Conservation (phyloP, 345 rosid genomes). For the Orychophragmus violaceus region DNA sequence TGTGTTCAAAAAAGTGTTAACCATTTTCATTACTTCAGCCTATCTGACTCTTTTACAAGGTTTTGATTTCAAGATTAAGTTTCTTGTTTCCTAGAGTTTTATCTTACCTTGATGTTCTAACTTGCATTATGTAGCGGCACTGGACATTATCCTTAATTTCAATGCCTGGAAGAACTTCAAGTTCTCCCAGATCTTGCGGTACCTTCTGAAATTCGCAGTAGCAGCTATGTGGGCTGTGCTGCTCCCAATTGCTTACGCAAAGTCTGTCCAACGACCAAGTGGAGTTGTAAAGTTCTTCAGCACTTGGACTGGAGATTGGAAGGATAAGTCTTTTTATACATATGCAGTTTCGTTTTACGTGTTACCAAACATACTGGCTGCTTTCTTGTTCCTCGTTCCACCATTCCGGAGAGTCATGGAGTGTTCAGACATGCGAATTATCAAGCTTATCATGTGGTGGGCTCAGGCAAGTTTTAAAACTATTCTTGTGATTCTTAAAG, state of each 20-base stretch:
- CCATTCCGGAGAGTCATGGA: constrained; percentile 71
- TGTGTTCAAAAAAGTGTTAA: constrained; percentile 62
- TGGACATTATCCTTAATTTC: constrained; percentile 79
- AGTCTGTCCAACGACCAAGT: constrained; percentile 64
- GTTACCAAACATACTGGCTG: constrained; percentile 66
- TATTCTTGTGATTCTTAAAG: background rate
- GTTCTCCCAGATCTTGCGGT: constrained; percentile 65
- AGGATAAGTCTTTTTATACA: constrained; percentile 52
- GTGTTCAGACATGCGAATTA: constrained; percentile 58
- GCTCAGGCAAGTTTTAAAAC: constrained; percentile 67
- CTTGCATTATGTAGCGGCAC: constrained; percentile 43
- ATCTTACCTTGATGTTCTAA: constrained; percentile 12
- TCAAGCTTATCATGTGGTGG: constrained; percentile 95
- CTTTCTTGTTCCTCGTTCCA: constrained; percentile 70
- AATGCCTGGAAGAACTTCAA: constrained; percentile 86
- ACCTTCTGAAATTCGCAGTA: constrained; percentile 62
- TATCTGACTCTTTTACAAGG: constrained; percentile 87
- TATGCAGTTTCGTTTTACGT: constrained; percentile 69
- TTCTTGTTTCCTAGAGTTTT: background rate
- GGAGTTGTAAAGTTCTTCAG: constrained; percentile 63
- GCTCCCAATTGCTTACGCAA: constrained; percentile 75
- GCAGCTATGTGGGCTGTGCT: constrained; percentile 86
- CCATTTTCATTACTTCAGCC: constrained; percentile 78
- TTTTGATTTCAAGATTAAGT: constrained; percentile 15
- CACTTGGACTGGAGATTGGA: constrained; percentile 67